Percentiles rank a stretch among this genome's conserved stretches.
phyloP scores from a whole-genome alignment of 2,329 filamentous ascomycete genomes.

The Tricladium varicosporioides region DNA sequence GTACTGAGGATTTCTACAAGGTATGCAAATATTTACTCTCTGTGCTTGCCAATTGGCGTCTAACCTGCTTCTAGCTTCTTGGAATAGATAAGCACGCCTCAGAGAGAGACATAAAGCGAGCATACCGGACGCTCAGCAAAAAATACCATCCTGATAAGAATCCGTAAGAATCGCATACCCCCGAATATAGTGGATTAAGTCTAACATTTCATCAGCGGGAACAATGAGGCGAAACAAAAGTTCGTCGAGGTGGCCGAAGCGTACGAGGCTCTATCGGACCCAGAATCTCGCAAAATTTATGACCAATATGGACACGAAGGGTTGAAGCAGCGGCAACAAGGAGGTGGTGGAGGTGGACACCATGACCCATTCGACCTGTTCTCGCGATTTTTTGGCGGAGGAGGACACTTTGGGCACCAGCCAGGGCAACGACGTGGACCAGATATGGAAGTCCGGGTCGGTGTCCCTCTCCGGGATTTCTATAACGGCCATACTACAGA shows the following conservation, averaged over 20 bases:
- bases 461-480: slow-evolving; percentile 81
- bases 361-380: slow-evolving; percentile 97
- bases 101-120: slow-evolving; percentile 88
- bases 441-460: slow-evolving; percentile 83
- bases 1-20: slow-evolving; percentile 77
- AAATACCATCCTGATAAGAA: slow-evolving; percentile 99
- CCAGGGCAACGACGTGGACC: slow-evolving; percentile 76
- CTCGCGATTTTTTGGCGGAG: slow-evolving; percentile 92
- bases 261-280: slow-evolving; percentile 84
- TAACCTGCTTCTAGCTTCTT: slow-evolving; percentile 57
- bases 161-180: slow-evolving; percentile 59
- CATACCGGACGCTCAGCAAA: slow-evolving; percentile 89
- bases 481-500: slow-evolving; percentile 86
- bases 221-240: slow-evolving; percentile 78
- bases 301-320: slow-evolving; percentile 93
- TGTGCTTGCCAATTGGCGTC: slow-evolving; percentile 1
- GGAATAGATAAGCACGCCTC: slow-evolving; percentile 76
- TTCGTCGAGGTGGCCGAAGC: slow-evolving; percentile 94
- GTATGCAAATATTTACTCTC: slow-evolving; percentile 40
- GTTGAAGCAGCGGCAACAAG: slow-evolving; percentile 76
- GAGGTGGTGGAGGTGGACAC: slow-evolving; percentile 58
- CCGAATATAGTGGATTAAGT: background rate
- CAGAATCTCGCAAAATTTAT: slow-evolving; percentile 82
- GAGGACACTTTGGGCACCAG: slow-evolving; percentile 63
- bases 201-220: slow-evolving; percentile 53